Conservation (phyloP, 208 protist genomes). For the Blastocrithidia nonstop region DNA sequence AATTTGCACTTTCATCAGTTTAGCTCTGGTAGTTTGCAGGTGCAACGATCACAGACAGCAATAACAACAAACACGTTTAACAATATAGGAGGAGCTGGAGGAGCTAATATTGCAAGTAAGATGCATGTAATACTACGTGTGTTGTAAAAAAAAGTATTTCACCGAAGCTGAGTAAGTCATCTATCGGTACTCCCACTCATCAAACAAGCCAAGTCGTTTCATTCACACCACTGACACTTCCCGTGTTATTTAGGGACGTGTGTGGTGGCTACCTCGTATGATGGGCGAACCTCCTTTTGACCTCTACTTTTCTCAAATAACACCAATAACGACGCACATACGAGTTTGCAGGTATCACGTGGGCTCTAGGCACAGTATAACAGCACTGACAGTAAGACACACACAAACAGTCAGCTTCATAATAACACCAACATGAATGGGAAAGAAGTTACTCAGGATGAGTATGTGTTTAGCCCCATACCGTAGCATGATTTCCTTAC, state of each 20-base stretch:
- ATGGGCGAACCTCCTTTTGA: constrained; percentile 64
- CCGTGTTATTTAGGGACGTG: constrained; percentile 23
- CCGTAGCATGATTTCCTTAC: too few relatives aligned
- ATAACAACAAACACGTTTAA: too few relatives aligned
- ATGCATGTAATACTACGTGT: constrained; percentile 5
- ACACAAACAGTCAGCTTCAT: too few relatives aligned
- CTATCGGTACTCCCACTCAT: constrained; percentile 28
- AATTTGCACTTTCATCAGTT: background rate
- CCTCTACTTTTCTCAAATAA: constrained; percentile 34
- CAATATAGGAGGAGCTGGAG: too few relatives aligned
- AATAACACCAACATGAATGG: too few relatives aligned
- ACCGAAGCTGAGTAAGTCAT: constrained; percentile 58
- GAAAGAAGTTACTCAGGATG: too few relatives aligned
- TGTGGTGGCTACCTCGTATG: constrained; percentile 55
- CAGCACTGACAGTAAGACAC: too few relatives aligned
- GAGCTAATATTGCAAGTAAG: constrained; percentile 7
- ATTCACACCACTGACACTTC: constrained; percentile 3
- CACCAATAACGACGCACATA: too few relatives aligned
- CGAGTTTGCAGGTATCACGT: too few relatives aligned
- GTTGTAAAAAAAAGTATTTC: constrained; percentile 41
- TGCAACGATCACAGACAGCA: too few relatives aligned
- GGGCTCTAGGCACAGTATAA: too few relatives aligned
- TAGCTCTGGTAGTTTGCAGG: background rate
- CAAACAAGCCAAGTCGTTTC: constrained; percentile 5
- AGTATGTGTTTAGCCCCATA: too few relatives aligned